Evolutionary conservation across 78 protist genomes (phyloP).

Genomic region (Isochrysis galbana): DNA sequence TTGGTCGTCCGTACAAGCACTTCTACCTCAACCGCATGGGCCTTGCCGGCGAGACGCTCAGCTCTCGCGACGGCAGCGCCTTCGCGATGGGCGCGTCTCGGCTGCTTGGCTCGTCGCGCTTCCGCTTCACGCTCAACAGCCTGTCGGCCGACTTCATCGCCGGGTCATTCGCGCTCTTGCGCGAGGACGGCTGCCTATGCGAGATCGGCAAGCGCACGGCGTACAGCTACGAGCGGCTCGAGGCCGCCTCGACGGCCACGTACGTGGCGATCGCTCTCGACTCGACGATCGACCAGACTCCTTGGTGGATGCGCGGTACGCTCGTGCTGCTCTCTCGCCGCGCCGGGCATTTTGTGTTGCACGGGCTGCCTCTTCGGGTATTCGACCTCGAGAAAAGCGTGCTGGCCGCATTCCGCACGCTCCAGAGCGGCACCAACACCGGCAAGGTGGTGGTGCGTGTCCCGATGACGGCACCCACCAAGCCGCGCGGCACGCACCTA

Average conservation of each 20-base stretch:
- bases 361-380: neutral
- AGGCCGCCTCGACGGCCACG: neutral
- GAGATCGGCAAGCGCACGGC: constrained; percentile 44
- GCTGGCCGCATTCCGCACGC: neutral
- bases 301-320: neutral
- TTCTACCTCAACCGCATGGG: neutral
- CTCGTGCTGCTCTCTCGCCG: neutral
- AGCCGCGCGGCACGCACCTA: neutral
- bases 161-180: neutral
- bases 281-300: neutral
- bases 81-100: neutral
- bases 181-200: neutral
- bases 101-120: neutral
- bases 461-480: neutral
- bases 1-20: constrained; percentile 29
- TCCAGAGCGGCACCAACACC: constrained; percentile 12
- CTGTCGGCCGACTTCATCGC: constrained; percentile 30
- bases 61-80: neutral
- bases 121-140: neutral
- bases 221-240: neutral
- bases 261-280: neutral
- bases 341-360: neutral
- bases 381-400: neutral
- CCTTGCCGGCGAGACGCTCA: neutral
- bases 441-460: constrained; percentile 36